Conservation (phyloP, 2,329 filamentous ascomycete species). For the Periconia sp. region DNA sequence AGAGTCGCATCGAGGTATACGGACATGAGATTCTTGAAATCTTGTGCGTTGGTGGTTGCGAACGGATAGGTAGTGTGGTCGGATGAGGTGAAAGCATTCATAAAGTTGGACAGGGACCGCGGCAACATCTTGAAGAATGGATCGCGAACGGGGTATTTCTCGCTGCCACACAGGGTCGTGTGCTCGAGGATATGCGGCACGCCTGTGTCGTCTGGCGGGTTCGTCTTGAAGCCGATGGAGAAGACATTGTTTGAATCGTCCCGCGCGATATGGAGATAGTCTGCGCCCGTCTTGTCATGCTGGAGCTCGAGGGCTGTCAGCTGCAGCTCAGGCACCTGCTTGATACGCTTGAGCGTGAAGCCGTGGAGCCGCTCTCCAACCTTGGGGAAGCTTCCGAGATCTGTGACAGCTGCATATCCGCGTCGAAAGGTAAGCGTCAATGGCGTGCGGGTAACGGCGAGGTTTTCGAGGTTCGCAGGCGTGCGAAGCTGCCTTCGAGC, state of each 20-base stretch:
- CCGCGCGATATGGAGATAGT: conserved; percentile 92
- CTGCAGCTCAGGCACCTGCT: conserved; percentile 93
- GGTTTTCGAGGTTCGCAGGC: conserved; percentile 16
- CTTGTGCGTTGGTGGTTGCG: conserved; percentile 92
- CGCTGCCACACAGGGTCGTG: conserved; percentile 92
- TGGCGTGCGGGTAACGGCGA: conserved; percentile 13
- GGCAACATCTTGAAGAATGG: conserved; percentile 99
- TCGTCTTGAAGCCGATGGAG: conserved; percentile 98
- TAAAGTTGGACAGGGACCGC: conserved; percentile 97
- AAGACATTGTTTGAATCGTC: conserved; percentile 99
- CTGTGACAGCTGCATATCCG: conserved; percentile 71
- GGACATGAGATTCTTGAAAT: conserved; percentile 94
- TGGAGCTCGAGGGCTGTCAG: conserved; percentile 87
- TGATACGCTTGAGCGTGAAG: conserved; percentile 86
- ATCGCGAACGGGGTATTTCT: conserved; percentile 97
- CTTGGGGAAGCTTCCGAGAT: conserved; percentile 75
- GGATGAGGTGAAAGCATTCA: conserved; percentile 97
- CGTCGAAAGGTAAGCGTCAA: conserved; percentile 24
- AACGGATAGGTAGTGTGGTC: conserved; percentile 99
- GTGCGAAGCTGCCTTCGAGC: conserved; percentile 36
- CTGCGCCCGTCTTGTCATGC: conserved; percentile 93
- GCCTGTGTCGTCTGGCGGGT: conserved; percentile 93
- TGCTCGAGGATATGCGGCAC: conserved; percentile 98
- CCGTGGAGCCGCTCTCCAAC: conserved; percentile 88
- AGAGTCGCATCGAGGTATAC: conserved; percentile 96